Base-by-base conservation (phyloP, 78 protist genomes). In the Andalucia godoyi region DNA sequence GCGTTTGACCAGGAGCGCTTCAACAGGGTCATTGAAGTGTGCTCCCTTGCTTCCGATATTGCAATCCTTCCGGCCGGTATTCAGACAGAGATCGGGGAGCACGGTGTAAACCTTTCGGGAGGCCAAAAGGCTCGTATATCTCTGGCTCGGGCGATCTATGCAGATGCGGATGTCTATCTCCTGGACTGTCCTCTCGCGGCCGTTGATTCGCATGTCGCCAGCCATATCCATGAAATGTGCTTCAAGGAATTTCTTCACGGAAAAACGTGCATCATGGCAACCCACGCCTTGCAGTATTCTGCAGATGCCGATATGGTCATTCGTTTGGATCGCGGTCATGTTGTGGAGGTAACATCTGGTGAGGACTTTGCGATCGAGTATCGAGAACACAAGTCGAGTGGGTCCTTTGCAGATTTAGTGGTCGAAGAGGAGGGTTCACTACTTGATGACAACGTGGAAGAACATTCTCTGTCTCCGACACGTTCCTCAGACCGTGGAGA, bases 101-200 rank as follows among this genome's bases (percentile, higher is more conserved):
- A 62, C 6, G 90, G 90, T 15, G 64, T 77, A 74, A 85, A 77
- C 53, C 59, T 85, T 23, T 25, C 54, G 13, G 85, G 85, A 27
- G 89, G 89, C 17, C 89, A 83, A 63, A 57, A 59, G 66, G 51
- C 23, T 4, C 66, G 87, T 0, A 55, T 76, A 18, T 4, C 45
- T 6, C 3, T 74, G 27, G 70, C 62, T 25, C 61, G 77, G 25
- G 70, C 77, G 23, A 21, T 64, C 27, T 72, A 72, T 23, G 38
- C 49, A 38, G 39, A 34, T 43, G 58, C 68, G 2, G 80, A 73
- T 41, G 50, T 88, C 37, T 38, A 27, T 27, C 41, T 85, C 32
- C 51, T 81, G 37, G 90, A 85, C 68, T 80, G 72, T 63, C 73
- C 85, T 12, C 79, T 84, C 32, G 33, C 70, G 6, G 84, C 87